A percentile compares a stretch with the other conserved stretches of the same genome.
These are phyloP conservation scores for Nothopassalora personata DNA, from an alignment of 2,329 filamentous ascomycete genomes.

Conservation along the genomic window DNA sequence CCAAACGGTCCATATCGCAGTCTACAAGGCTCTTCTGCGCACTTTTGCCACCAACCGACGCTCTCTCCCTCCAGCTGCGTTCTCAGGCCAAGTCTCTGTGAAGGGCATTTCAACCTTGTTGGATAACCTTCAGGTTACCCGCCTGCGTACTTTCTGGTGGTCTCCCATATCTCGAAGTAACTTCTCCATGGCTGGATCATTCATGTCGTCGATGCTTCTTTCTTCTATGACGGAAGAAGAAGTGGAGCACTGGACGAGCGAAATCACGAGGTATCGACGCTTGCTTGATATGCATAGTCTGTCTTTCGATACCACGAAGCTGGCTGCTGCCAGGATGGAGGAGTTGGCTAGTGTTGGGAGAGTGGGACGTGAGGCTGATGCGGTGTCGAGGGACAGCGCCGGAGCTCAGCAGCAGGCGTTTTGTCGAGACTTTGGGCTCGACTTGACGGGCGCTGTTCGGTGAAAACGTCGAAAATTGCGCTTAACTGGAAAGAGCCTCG, in stretches of 20 bases:
- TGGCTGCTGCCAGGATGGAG: constrained; percentile 18
- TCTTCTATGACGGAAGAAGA: constrained; percentile 18
- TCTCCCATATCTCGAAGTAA: constrained; percentile 21
- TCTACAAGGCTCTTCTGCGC: constrained; percentile 19
- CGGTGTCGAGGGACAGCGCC: background rate
- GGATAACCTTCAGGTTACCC: constrained; percentile 20
- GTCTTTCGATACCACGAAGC: constrained; percentile 20
- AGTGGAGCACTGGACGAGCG: constrained; percentile 20
- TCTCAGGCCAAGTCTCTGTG: constrained; percentile 11
- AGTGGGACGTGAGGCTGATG: constrained; percentile 3
- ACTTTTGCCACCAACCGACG: constrained; percentile 8
- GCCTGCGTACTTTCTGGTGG: constrained; percentile 24
- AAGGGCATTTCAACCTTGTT: constrained; percentile 15
- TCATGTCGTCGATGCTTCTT: constrained; percentile 23
- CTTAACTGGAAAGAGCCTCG: no score
- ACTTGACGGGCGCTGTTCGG: constrained; percentile 6
- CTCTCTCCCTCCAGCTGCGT: constrained; percentile 9
- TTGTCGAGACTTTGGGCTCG: constrained; percentile 21
- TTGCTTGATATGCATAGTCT: constrained; percentile 23
- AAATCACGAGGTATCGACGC: constrained; percentile 18
- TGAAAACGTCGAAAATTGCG: no score
- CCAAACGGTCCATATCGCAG: constrained; percentile 17
- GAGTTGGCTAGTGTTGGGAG: constrained; percentile 15
- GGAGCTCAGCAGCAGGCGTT: constrained; percentile 19
- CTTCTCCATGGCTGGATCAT: constrained; percentile 19